Evolutionary conservation across 257 asterid genomes (phyloP), one percentile per base, ranked within the genome.

Genomic region (Thymus quinquecostatus): DNA sequence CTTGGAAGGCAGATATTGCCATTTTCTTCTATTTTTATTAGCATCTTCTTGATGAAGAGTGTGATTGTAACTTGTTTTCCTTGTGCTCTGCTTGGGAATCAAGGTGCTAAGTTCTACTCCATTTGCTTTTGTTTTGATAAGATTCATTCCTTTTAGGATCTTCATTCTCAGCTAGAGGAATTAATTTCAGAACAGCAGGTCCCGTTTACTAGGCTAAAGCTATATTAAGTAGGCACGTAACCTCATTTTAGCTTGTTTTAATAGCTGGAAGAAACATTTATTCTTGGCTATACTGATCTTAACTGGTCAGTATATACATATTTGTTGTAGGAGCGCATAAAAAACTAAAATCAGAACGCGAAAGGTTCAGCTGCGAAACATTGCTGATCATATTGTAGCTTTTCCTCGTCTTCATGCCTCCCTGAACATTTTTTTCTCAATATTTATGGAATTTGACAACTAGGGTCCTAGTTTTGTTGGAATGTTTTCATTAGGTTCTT

Each of bases 141-240:
- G 21, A 21, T 21, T 21, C 21, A 21, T 68, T 68, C 21, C 66
- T 14, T 55, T 40, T 72, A 90, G 97, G 97, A 90, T 80, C 90
- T 90, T 44, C 93, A 79, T 60, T 88, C 97, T 71, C 93, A 90
- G 85, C 82, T 90, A 68, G 82, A 84, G 82, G 97, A 90, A 73
- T 83, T 90, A 84, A 90, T 90, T 79, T 96, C 97, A 28, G 93
- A 88, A 69, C 96, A 88, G 62, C 97, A 88, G 93, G 97, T 90
- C 79, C 75, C 13, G 49, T 69, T 76, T 27, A 21, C 21, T 21
- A 21, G 21, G 21, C 21, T 21, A 21, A 21, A 21, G 21, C 21
- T 21, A 21, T 21, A 21, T 21, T 21, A 21, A 21, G 21, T 21
- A 21, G 21, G 21, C 21, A 21, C 21, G 21, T 21, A 21, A 21